Evolutionary conservation across 2,329 filamentous ascomycete species (phyloP).

Genomic region (Sphaerulina musiva): DNA sequence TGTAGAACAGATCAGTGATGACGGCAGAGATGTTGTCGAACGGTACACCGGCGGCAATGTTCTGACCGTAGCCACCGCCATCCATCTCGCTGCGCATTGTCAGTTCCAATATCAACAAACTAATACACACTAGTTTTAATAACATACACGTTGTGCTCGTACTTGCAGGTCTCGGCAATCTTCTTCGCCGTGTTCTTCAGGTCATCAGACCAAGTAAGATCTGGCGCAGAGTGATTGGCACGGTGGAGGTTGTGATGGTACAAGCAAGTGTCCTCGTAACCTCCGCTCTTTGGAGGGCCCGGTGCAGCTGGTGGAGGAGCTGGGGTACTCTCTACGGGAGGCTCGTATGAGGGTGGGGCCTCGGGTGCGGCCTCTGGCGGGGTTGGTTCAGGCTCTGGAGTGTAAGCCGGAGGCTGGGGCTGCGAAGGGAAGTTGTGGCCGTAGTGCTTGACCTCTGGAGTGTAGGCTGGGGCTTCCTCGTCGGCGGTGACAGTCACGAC

Average conservation of each 20-base stretch:
- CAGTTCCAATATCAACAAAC: slow-evolving; percentile 22
- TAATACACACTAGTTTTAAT: not conserved
- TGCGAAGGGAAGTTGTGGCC: slow-evolving; percentile 19
- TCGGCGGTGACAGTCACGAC: slow-evolving; percentile 34
- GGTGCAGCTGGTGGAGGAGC: slow-evolving; percentile 1
- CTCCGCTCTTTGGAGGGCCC: slow-evolving; percentile 15
- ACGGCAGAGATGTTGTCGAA: slow-evolving; percentile 56
- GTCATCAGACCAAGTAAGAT: slow-evolving; percentile 59
- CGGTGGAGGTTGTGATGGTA: slow-evolving; percentile 84
- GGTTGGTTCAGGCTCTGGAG: not conserved
- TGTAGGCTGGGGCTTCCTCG: slow-evolving; percentile 14
- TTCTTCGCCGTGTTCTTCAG: slow-evolving; percentile 57
- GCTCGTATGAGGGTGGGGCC: slow-evolving; percentile 8
- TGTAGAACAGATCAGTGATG: slow-evolving; percentile 84
- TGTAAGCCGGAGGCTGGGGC: slow-evolving; percentile 1
- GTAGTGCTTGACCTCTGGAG: slow-evolving; percentile 18
- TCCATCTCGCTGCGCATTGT: slow-evolving; percentile 46
- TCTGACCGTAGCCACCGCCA: slow-evolving; percentile 74
- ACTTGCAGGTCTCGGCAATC: slow-evolving; percentile 62
- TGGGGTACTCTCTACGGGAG: slow-evolving; percentile 10
- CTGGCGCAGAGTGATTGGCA: slow-evolving; percentile 65
- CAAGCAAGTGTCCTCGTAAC: slow-evolving; percentile 44
- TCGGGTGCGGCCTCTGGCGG: slow-evolving; percentile 2
- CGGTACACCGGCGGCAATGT: slow-evolving; percentile 66
- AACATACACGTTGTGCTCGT: slow-evolving; percentile 69